These are phyloP conservation scores for Penicillium psychrosexuale DNA, from an alignment of 2,329 filamentous ascomycete species.

Conservation along the genomic window DNA sequence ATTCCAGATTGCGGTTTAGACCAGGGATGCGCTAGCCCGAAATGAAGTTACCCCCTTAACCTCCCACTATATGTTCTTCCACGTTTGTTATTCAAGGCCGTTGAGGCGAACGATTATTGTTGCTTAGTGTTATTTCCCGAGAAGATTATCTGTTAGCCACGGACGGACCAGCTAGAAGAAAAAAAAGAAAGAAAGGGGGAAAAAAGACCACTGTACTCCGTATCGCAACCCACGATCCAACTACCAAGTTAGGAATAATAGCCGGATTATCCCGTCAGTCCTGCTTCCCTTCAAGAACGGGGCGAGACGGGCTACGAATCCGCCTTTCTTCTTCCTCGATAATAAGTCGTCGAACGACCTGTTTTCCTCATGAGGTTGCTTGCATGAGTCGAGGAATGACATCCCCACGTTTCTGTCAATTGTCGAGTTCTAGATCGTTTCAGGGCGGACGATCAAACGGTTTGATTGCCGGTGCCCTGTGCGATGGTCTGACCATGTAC, in stretches of 20 bases:
- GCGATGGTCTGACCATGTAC: neutral
- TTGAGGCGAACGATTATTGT: neutral
- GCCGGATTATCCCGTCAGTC: neutral
- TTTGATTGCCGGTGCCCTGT: slow-evolving; percentile 17
- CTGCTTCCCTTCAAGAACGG: neutral
- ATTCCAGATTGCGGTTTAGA: slow-evolving; percentile 24
- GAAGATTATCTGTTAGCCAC: neutral
- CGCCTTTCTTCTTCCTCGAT: neutral
- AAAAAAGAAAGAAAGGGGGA: too few species aligned
- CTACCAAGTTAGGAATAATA: neutral
- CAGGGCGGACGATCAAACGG: slow-evolving; percentile 34
- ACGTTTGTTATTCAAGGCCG: neutral
- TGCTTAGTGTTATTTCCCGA: neutral
- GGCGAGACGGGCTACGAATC: neutral
- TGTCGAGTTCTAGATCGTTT: slow-evolving; percentile 33
- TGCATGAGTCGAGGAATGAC: neutral
- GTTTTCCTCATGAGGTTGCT: neutral
- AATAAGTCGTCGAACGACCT: neutral
- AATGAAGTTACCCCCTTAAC: neutral
- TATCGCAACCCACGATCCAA: neutral
- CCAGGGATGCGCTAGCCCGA: slow-evolving; percentile 11
- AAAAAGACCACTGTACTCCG: neutral
- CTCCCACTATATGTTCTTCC: neutral
- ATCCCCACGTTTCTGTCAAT: slow-evolving; percentile 13
- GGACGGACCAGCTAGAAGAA: neutral